These are phyloP conservation scores for Aspergillus cavernicola DNA, from an alignment of 495 filamentous ascomycete species.

Conservation along the genomic window DNA sequence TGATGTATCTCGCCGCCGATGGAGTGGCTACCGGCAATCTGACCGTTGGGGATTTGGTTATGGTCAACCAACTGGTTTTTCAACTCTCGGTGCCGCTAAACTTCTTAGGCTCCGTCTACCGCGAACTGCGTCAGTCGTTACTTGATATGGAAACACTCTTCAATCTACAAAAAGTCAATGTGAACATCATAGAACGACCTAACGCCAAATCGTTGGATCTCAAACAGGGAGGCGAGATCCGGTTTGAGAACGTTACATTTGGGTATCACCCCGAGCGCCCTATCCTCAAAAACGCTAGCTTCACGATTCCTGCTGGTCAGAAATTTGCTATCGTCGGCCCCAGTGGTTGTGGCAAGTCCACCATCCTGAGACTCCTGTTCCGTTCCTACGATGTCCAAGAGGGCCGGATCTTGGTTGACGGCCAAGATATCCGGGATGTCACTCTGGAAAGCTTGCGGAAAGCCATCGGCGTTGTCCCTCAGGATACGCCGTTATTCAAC, in stretches of 20 bases:
- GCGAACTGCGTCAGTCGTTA: constrained; percentile 89
- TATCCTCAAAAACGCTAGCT: constrained; percentile 76
- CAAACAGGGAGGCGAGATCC: constrained; percentile 78
- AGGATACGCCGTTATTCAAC: constrained; percentile 96
- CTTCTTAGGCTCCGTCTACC: constrained; percentile 93
- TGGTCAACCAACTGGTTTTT: constrained; percentile 99
- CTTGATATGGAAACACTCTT: constrained; percentile 99
- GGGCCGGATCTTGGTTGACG: constrained; percentile 87
- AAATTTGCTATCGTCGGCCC: constrained; percentile 96
- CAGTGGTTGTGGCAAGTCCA: constrained; percentile 94
- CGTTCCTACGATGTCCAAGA: constrained; percentile 88
- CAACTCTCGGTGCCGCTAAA: constrained; percentile 95
- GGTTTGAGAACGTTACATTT: constrained; percentile 92
- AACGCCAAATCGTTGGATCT: constrained; percentile 70
- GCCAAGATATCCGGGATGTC: constrained; percentile 85
- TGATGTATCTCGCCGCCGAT: constrained; percentile 95
- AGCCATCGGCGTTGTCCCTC: constrained; percentile 91
- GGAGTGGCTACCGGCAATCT: constrained; percentile 77
- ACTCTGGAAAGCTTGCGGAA: constrained; percentile 76
- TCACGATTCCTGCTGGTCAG: constrained; percentile 91
- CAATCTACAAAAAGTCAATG: constrained; percentile 97
- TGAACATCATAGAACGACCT: constrained; percentile 72
- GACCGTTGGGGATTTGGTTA: constrained; percentile 94
- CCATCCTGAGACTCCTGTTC: constrained; percentile 84
- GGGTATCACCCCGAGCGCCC: constrained; percentile 85